phyloP scores from a whole-genome alignment of 345 rosid genomes.

The Camelina laxa region DNA sequence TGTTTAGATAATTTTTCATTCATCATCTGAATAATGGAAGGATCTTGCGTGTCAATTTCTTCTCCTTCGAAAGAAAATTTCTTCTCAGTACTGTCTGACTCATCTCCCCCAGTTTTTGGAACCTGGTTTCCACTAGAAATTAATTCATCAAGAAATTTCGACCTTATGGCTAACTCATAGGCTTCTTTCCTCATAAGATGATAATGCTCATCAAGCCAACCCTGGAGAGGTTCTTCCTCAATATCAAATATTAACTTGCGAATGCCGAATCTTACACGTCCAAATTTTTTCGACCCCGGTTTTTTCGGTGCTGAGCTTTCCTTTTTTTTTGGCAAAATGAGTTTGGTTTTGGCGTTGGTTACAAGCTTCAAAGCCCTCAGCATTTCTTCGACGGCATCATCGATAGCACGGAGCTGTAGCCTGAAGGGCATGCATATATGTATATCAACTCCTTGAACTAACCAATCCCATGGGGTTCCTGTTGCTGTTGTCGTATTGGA shows the following conservation, averaged over 20 bases:
- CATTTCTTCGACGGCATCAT: constrained; percentile 96
- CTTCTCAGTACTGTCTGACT: constrained; percentile 51
- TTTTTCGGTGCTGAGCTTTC: constrained; percentile 75
- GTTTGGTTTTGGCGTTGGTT: constrained; percentile 63
- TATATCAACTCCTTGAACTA: constrained; percentile 85
- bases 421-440: constrained; percentile 87
- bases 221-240: constrained; percentile 96
- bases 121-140: constrained; percentile 49
- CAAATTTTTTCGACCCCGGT: constrained; percentile 62
- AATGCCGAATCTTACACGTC: constrained; percentile 70
- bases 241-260: constrained; percentile 81
- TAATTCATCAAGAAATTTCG: constrained; percentile 75
- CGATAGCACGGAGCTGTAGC: constrained; percentile 92
- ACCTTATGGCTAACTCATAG: constrained; percentile 79
- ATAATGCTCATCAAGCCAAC: constrained; percentile 98
- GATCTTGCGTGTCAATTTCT: constrained; percentile 66
- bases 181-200: constrained; percentile 83
- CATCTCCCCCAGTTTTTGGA: constrained; percentile 54
- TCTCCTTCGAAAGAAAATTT: constrained; percentile 56
- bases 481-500: constrained; percentile 51
- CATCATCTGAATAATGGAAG: constrained; percentile 54
- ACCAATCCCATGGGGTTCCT: constrained; percentile 59
- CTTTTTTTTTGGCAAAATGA: constrained; percentile 61
- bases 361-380: constrained; percentile 85
- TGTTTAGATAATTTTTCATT: constrained; percentile 63